These are phyloP conservation scores for Paraurostyla sp. DNA, from an alignment of 73 alveolate species.

Conservation along the genomic window DNA sequence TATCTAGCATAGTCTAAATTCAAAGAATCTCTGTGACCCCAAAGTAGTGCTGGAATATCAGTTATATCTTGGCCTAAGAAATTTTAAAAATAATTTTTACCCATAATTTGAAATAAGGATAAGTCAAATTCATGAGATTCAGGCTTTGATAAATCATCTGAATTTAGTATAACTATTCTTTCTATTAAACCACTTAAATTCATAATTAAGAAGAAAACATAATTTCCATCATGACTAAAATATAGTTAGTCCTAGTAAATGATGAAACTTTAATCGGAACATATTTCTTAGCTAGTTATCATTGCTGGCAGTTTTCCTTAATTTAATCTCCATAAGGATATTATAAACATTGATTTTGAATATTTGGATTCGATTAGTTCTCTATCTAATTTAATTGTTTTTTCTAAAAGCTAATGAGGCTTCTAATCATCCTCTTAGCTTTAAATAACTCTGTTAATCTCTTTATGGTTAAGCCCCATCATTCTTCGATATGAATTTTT, in stretches of 20 bases:
- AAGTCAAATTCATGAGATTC: slow-evolving; percentile 36
- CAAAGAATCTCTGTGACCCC: slow-evolving; percentile 53
- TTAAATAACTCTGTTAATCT: not conserved
- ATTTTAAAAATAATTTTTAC: not conserved
- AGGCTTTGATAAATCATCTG: not conserved
- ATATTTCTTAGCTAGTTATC: slow-evolving; percentile 12
- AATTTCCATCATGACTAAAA: slow-evolving; percentile 38
- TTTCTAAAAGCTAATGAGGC: not conserved
- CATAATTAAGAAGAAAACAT: not conserved
- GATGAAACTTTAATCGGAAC: not conserved
- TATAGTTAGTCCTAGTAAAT: not conserved
- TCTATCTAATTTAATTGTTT: not conserved
- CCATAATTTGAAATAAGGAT: not conserved
- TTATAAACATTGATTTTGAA: not conserved
- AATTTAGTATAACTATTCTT: not conserved
- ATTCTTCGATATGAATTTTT: slow-evolving; percentile 1
- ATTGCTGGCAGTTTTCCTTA: slow-evolving; percentile 31
- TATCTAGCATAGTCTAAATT: slow-evolving; percentile 20
- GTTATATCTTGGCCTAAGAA: not conserved
- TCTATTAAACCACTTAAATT: slow-evolving; percentile 3
- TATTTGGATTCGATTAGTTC: not conserved
- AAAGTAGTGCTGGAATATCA: slow-evolving; percentile 8
- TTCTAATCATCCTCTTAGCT: not conserved
- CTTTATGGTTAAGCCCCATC: not conserved
- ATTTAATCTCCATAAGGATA: slow-evolving; percentile 30